phyloP scores from a whole-genome alignment of 2,329 filamentous ascomycete genomes.

The Pseudocercospora ulei region DNA sequence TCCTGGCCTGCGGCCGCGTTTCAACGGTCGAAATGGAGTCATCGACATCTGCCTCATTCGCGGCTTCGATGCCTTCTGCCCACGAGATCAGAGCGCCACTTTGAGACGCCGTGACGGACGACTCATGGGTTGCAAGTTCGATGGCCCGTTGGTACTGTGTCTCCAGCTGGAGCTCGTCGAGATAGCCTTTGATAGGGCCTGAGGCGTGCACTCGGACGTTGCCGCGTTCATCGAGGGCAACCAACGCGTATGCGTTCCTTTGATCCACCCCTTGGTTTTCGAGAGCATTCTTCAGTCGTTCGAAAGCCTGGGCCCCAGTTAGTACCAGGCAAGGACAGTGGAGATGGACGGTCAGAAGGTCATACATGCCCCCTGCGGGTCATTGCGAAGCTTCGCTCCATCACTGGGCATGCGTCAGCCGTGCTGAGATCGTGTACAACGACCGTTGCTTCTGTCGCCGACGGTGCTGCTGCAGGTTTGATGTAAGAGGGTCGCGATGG shows the following conservation, averaged over 20 bases:
- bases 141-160: conserved; percentile 8
- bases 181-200: conserved; percentile 12
- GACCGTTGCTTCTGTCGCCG: conserved; percentile 5
- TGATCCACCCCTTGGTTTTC: conserved; percentile 7
- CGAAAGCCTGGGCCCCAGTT: conserved; percentile 5
- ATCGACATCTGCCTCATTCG: conserved; percentile 1
- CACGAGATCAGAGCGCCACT: conserved; percentile 3
- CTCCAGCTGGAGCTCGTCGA: conserved; percentile 10
- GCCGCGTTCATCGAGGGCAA: conserved; percentile 15
- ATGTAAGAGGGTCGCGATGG: conserved; percentile 1
- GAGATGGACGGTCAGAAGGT: not conserved
- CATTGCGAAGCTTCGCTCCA: not conserved
- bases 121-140: conserved; percentile 4
- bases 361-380: conserved; percentile 4
- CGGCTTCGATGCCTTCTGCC: conserved; percentile 2
- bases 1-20: conserved; percentile 1
- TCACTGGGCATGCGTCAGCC: conserved; percentile 7
- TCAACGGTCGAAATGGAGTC: not conserved
- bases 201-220: conserved; percentile 13
- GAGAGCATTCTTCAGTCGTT: conserved; percentile 6
- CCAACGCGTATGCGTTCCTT: conserved; percentile 12
- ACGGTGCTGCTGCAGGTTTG: not conserved
- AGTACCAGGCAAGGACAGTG: not conserved
- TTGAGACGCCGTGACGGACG: not conserved
- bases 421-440: conserved; percentile 4